phyloP scores from a whole-genome alignment of 805 yeast genomes.

The Ogataea ganodermae region DNA sequence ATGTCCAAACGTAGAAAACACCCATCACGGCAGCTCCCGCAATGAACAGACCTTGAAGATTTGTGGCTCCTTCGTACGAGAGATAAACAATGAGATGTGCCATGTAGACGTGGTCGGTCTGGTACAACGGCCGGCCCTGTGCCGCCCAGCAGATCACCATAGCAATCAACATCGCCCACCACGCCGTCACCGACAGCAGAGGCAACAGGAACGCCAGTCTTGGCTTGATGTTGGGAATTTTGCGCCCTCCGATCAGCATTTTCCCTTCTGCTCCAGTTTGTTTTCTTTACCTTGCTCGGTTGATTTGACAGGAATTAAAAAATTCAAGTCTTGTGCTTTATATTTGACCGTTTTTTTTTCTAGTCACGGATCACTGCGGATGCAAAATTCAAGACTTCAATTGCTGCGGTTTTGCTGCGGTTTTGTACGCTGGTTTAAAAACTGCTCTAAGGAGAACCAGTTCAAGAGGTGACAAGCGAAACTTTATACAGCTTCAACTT shows the following conservation, averaged over 20 bases:
- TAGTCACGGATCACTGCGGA: slow-evolving; percentile 1
- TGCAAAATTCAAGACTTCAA: neutral
- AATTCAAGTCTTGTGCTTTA: neutral
- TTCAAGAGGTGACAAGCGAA: no score
- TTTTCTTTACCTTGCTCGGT: neutral
- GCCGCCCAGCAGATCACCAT: slow-evolving; percentile 75
- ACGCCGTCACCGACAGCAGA: slow-evolving; percentile 60
- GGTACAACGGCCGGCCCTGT: slow-evolving; percentile 75
- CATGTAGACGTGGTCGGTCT: slow-evolving; percentile 50
- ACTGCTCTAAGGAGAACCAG: no score
- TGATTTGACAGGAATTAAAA: no score
- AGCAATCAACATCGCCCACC: slow-evolving; percentile 93
- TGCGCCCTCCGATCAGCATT: slow-evolving; percentile 9
- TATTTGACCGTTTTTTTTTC: neutral
- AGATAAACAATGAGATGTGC: slow-evolving; percentile 55
- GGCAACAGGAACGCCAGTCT: slow-evolving; percentile 50
- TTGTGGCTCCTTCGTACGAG: slow-evolving; percentile 87
- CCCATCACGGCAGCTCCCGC: slow-evolving; percentile 79
- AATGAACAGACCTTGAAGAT: slow-evolving; percentile 81
- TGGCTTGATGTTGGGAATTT: slow-evolving; percentile 31
- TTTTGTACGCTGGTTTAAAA: no score
- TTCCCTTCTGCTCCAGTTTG: neutral
- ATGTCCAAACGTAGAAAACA: slow-evolving; percentile 63
- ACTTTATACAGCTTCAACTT: no score
- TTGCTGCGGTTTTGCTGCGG: no score